Evolutionary conservation across 1,284 basidiomycete genomes (phyloP), one percentile per base, ranked within the genome.

Genomic region (Papiliotrema flavescens): DNA sequence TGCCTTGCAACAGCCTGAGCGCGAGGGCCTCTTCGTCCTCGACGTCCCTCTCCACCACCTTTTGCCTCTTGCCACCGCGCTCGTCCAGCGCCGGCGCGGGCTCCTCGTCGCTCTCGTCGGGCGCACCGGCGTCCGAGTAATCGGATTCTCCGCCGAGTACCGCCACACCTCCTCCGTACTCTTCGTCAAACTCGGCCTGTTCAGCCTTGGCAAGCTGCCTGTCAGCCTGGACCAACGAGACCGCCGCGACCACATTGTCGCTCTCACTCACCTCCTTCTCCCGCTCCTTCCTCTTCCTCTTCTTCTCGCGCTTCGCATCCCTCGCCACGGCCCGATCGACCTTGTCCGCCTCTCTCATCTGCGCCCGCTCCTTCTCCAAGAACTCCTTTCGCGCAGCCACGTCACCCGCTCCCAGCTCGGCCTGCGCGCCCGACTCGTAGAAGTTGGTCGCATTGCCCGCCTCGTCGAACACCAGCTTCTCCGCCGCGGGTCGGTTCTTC

Each of bases 281-380:
- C 56, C 88, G 83, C 68, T 90, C 86, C 79, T 95, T 96, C 65
- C 90, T 79, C 76, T 90, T 94, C 56, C 84, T 73, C 77, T 87
- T 83, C 80, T 88, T 89, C 76, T 93, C 90, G 59, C 82, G 79
- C 78, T 88, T 88, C 82, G 93, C 93, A 71, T 89, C 89, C 71
- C 84, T 85, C 22, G 90, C 93, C 62, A 89, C 85, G 56, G 84
- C 83, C 76, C 87, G 88, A 78, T 95, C 92, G 51, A 78, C 61
- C 54, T 85, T 81, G 77, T 93, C 90, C 39, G 82, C 83, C 49
- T 82, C 80, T 69, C 79, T 82, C 82, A 92, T 81, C 79, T 82
- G 85, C 53, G 80, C 81, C 57, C 84, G 79, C 76, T 94, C 89
- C 55, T 79, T 80, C 71, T 85, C 83, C 42, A 86, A 86, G 74